These are phyloP conservation scores for Populus euphratica DNA, from an alignment of 345 rosid species.

Conservation along the genomic window DNA sequence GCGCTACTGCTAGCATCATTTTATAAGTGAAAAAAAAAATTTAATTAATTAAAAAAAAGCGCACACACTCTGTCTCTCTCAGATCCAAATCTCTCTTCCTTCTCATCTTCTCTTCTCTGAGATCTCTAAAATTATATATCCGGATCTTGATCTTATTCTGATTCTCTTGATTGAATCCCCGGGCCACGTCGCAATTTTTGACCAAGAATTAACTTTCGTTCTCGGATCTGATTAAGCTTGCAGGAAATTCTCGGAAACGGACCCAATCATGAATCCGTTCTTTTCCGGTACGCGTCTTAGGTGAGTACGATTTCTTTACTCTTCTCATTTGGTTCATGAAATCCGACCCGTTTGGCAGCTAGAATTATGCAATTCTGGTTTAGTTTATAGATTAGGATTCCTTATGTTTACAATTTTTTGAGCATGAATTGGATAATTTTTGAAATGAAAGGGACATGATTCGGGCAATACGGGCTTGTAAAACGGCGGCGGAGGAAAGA, in stretches of 20 bases:
- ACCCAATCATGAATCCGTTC: slow-evolving; percentile 92
- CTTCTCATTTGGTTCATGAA: background rate
- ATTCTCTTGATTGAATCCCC: background rate
- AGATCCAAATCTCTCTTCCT: slow-evolving; percentile 52
- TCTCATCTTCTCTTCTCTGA: slow-evolving; percentile 7
- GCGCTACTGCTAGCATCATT: background rate
- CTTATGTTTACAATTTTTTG: background rate
- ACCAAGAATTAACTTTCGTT: slow-evolving; percentile 4
- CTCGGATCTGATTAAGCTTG: slow-evolving; percentile 38
- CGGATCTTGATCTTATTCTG: slow-evolving; percentile 33
- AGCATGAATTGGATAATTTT: background rate
- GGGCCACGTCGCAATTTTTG: background rate
- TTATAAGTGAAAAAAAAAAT: background rate
- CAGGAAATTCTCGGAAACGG: slow-evolving; percentile 19
- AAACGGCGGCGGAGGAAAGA: slow-evolving; percentile 99
- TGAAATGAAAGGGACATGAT: slow-evolving; percentile 77
- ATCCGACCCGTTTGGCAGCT: background rate
- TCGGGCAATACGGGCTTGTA: slow-evolving; percentile 90
- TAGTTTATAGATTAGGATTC: background rate
- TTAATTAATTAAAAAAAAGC: background rate
- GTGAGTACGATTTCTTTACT: slow-evolving; percentile 36
- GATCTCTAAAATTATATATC: slow-evolving; percentile 34
- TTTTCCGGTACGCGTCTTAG: slow-evolving; percentile 96
- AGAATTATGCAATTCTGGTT: slow-evolving; percentile 5
- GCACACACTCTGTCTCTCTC: slow-evolving; percentile 3